These are phyloP conservation scores for Cucurbita moschata DNA, from an alignment of 306 rosid species.

Conservation along the genomic window DNA sequence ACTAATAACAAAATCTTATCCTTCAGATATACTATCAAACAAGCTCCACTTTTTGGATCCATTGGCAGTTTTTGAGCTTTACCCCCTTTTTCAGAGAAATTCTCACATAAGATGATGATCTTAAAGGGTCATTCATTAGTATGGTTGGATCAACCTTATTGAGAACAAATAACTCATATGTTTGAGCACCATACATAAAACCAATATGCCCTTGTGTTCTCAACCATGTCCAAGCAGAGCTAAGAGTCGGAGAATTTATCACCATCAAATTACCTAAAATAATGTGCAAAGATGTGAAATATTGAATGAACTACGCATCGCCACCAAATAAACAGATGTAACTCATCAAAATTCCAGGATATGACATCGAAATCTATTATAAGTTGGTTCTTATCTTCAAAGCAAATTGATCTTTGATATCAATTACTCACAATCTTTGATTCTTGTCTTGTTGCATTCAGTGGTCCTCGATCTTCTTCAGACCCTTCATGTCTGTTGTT, in stretches of 20 bases:
- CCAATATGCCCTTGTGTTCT: not conserved
- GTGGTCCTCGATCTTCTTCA: conserved; percentile 92
- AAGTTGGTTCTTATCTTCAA: not conserved
- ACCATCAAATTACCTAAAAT: not conserved
- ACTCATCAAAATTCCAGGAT: conserved; percentile 7
- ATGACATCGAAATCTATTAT: not conserved
- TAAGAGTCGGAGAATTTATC: not conserved
- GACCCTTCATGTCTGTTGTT: conserved; percentile 95
- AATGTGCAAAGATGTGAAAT: not conserved
- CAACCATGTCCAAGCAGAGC: not conserved
- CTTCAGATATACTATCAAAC: too few relatives aligned
- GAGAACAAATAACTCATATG: not conserved
- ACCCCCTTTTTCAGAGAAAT: not conserved
- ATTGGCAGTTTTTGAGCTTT: too few relatives aligned
- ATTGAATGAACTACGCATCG: not conserved
- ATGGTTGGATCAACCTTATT: not conserved
- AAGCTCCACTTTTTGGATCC: too few relatives aligned
- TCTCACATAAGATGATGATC: not conserved
- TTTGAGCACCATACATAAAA: not conserved
- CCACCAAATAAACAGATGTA: not conserved
- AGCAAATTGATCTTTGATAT: not conserved
- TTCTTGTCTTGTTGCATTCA: not conserved
- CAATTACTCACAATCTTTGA: not conserved
- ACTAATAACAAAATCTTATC: too few relatives aligned
- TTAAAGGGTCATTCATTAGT: not conserved